Evolutionary conservation across 768 basidiomycete species (phyloP), one percentile per base, ranked within the genome.

Genomic region (Strobilomyces echinocephalus): DNA sequence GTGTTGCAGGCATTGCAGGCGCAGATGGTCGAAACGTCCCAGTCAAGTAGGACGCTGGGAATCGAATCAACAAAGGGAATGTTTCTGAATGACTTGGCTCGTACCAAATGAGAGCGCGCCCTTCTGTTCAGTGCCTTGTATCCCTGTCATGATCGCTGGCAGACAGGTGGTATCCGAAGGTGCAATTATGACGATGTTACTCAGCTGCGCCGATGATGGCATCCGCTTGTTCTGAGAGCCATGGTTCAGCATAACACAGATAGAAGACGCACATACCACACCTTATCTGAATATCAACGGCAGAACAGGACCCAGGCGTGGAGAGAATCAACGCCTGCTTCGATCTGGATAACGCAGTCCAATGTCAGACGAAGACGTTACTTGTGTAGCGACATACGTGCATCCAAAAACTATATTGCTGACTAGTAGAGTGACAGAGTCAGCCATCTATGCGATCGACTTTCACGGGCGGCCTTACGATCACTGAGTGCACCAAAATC

Each of bases 201-300:
- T 56, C 56, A 78, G 80, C 80, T 50, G 77, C 58, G 4, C 83
- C 82, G 8, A 81, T 66, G 38, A 86, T 82, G 0, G 82, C 83
- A 83, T 84, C 5, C 83, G 74, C 55, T 83, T 82, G 35, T 73
- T 74, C 82, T 79, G 45, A 28, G 18, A 49, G 12, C n/a, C 30
- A 34, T 36, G 1, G 14, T 8, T 28, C 10, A 14, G 20, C 30
- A 16, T 14, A 16, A 18, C 31, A 46, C 11, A 24, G 4, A 52
- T 10, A n/a, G 26, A 43, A 35, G 43, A 46, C 11, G 21, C 40
- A 28, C 44, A 24, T 36, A 15, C 36, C 43, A 8, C 47, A 80
- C 83, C 77, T 70, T 79, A 60, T 85, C 85, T 0, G 84, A 83
- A 62, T 82, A 83, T 77, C 80, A 85, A 4, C 83, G 83, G 56